Evolutionary conservation across 2,329 filamentous ascomycete species (phyloP).

Genomic region (Rosellinia necatrix): DNA sequence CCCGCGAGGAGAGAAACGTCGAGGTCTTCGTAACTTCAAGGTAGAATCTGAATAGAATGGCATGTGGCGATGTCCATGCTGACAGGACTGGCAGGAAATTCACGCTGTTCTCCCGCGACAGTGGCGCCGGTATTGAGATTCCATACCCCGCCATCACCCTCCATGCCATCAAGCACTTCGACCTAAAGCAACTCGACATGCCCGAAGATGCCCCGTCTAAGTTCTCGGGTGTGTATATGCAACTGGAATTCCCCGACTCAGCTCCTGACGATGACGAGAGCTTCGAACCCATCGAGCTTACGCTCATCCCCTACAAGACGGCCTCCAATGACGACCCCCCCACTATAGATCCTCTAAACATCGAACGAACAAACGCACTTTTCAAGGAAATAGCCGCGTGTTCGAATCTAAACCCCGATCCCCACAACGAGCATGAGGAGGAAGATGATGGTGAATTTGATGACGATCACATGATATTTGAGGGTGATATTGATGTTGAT

Average conservation of each 20-base stretch:
- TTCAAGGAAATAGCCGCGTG: slow-evolving; percentile 75
- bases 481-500: slow-evolving; percentile 50
- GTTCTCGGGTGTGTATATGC: slow-evolving; percentile 64
- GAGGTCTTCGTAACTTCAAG: slow-evolving; percentile 64
- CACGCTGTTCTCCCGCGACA: slow-evolving; percentile 65
- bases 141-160: slow-evolving; percentile 76
- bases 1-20: slow-evolving; percentile 50
- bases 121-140: slow-evolving; percentile 66
- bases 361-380: slow-evolving; percentile 51
- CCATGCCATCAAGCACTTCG: slow-evolving; percentile 72
- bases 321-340: slow-evolving; percentile 36
- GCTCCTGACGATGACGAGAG: slow-evolving; percentile 67
- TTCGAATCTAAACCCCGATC: slow-evolving; percentile 77
- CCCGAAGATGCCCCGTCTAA: slow-evolving; percentile 46
- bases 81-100: slow-evolving; percentile 51
- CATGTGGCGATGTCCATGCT: slow-evolving; percentile 26
- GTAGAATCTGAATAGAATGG: too few species aligned
- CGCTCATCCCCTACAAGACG: slow-evolving; percentile 58
- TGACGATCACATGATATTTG: slow-evolving; percentile 60
- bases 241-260: slow-evolving; percentile 66
- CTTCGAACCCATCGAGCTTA: slow-evolving; percentile 69
- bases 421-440: slow-evolving; percentile 61
- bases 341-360: slow-evolving; percentile 35
- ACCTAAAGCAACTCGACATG: slow-evolving; percentile 41
- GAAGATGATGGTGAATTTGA: slow-evolving; percentile 54